phyloP scores from a whole-genome alignment of 2,329 filamentous ascomycete species.

The Fusarium musae region DNA sequence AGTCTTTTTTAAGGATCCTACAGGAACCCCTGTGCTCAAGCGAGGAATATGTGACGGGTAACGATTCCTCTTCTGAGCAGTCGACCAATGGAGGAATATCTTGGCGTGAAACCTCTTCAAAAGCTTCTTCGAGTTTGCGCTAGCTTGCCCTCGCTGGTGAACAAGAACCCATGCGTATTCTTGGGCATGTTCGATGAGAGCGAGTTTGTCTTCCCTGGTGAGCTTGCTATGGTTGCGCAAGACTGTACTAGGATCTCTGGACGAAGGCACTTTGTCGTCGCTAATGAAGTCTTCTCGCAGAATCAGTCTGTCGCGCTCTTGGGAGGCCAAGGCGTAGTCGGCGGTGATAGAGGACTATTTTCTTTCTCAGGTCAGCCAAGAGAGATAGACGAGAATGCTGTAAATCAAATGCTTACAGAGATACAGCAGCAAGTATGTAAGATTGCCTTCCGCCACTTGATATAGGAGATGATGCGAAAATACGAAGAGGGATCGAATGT shows the following conservation, averaged over 20 bases:
- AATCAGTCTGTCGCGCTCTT: not conserved
- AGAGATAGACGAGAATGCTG: not conserved
- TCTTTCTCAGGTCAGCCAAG: not conserved
- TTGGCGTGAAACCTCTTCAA: not conserved
- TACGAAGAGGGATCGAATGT: not conserved
- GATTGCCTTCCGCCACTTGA: not conserved
- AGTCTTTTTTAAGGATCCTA: not conserved
- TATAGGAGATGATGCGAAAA: not conserved
- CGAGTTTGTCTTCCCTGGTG: not conserved
- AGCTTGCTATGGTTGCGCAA: not conserved
- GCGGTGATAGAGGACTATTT: not conserved
- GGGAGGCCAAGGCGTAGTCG: not conserved
- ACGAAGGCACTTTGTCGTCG: not conserved
- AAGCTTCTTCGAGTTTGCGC: not conserved
- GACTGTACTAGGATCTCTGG: not conserved
- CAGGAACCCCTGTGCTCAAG: not conserved
- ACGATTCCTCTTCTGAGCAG: not conserved
- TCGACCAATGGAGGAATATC: not conserved
- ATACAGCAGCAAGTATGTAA: fast-evolving
- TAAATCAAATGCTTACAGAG: not conserved
- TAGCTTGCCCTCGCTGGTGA: not conserved
- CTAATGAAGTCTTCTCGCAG: not conserved
- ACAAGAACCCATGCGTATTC: not conserved
- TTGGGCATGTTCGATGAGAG: not conserved
- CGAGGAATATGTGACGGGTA: too few relatives aligned